phyloP scores from a whole-genome alignment of 139 green algal species.

The Diplosphaera chodatii region DNA sequence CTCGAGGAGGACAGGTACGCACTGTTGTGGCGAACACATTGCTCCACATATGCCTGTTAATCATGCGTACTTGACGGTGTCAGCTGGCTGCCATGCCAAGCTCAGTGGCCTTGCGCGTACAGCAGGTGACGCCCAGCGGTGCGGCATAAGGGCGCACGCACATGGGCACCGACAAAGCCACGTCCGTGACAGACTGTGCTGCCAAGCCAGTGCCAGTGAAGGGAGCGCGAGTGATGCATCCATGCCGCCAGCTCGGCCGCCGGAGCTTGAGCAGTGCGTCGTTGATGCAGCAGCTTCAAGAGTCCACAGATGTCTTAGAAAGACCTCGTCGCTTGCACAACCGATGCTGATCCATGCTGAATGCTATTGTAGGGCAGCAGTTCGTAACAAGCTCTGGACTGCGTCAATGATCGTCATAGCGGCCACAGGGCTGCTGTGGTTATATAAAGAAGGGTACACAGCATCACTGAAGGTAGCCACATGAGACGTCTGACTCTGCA shows the following conservation, averaged over 20 bases:
- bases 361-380: neutral
- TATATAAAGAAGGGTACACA: constrained; percentile 7
- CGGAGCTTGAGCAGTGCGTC: neutral
- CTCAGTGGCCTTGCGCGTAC: no score
- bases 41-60: no score
- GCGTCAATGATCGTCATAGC: neutral
- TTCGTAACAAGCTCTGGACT: neutral
- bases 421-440: neutral
- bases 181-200: no score
- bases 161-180: no score
- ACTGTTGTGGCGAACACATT: no score
- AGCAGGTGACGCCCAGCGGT: neutral
- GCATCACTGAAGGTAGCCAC: neutral
- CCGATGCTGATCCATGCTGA: no score
- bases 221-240: neutral
- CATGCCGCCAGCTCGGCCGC: neutral
- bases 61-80: no score
- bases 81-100: no score
- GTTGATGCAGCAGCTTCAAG: neutral
- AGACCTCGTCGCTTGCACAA: no score
- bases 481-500: no score
- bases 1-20: no score
- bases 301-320: no score
- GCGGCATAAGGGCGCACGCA: neutral
- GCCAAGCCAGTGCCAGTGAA: neutral